Evolutionary conservation across 371 early-diverging fungal genomes (phyloP), one percentile per base, ranked within the genome.

Genomic region (Mortierella sp.): DNA sequence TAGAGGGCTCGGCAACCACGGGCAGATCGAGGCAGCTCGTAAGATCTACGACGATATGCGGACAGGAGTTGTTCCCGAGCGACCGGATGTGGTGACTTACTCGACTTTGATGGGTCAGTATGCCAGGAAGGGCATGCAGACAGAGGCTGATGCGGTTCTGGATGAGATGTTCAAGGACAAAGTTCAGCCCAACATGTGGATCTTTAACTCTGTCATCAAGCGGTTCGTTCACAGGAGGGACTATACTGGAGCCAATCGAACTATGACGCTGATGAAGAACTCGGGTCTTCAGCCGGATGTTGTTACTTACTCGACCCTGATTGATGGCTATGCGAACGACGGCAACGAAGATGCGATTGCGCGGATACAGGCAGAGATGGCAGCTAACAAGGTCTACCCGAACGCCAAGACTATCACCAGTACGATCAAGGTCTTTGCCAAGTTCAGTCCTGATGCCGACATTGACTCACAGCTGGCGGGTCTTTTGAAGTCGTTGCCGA

Each of bases 321-420:
- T 87, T 38, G 78, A 83, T 24, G 74, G 80, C 10, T 87, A 83
- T 48, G 83, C 87, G 10, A 58, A 26, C 44, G 84, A 83, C 19
- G 84, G 84, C 9, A 60, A 87, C 44, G 81, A 83, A 74, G 84
- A 80, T 24, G 86, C 80, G 34, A 82, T 85, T 48, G 79, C 86
- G 1, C n/a, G 70, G 31, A 77, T 85, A 42, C 86, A 85, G 34
- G 38, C 71, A 0, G 84, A 88, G 54, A 88, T 88, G 88, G 77
- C 79, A 3, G 34, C 21, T 54, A 79, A 88, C 50, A 80, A 83
- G 9, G 72, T 91, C 3, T 65, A 84, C 19, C 91, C 93, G 10
- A 92, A 92, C 63, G 83, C 75, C n/a, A 86, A 88, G 16, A 89
- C 92, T 0, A 90, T 86, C 74, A 88, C 90, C 47, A 91, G 91